Conservation (phyloP, 1,284 basidiomycete genomes). For the Fomes fomentarius region DNA sequence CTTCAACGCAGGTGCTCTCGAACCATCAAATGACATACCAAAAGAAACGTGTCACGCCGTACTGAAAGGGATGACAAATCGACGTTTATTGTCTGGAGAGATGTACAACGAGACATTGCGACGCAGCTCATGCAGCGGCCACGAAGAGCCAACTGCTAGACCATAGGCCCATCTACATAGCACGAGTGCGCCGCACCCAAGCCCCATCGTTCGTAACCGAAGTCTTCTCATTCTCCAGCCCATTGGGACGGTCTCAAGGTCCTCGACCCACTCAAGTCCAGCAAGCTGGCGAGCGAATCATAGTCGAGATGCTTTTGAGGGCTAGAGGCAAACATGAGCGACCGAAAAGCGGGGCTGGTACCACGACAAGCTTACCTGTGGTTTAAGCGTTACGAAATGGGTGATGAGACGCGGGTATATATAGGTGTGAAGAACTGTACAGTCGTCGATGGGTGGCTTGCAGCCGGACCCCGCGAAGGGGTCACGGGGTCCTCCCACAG, state of each 20-base stretch:
- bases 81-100: slow-evolving; percentile 19
- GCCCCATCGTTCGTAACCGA: slow-evolving; percentile 62
- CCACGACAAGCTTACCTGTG: slow-evolving; percentile 55
- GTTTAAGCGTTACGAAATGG: slow-evolving; percentile 51
- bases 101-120: slow-evolving; percentile 91
- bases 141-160: slow-evolving; percentile 60
- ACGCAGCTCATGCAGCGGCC: slow-evolving; percentile 64
- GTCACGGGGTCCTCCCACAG: slow-evolving; percentile 29
- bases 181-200: slow-evolving; percentile 80
- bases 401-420: slow-evolving; percentile 22
- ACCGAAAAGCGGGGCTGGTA: neutral
- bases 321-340: slow-evolving; percentile 39
- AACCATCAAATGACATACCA: too few species aligned
- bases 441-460: slow-evolving; percentile 37
- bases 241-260: slow-evolving; percentile 82
- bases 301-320: slow-evolving; percentile 88
- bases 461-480: slow-evolving; percentile 30
- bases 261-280: slow-evolving; percentile 78
- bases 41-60: slow-evolving; percentile 3
- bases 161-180: slow-evolving; percentile 35
- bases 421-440: slow-evolving; percentile 40
- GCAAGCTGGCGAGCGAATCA: slow-evolving; percentile 64
- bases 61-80: neutral
- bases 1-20: too few species aligned
- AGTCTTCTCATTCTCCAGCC: slow-evolving; percentile 68